Evolutionary conservation across 495 filamentous ascomycete species (phyloP).

Genomic region (Chlorociboria aeruginascens): DNA sequence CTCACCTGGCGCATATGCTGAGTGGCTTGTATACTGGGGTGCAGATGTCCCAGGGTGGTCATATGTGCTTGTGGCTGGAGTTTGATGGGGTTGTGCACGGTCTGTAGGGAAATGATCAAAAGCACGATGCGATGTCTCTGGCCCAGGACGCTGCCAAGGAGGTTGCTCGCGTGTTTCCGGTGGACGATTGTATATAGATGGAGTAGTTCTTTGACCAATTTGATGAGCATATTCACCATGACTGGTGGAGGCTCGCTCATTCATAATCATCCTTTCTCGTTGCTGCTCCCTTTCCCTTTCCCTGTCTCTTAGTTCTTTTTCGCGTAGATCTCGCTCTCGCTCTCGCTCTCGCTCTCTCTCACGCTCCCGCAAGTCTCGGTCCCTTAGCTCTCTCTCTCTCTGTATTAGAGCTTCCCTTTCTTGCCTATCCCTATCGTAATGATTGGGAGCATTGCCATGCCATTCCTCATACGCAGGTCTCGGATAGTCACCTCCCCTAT

Average conservation of each 20-base stretch:
- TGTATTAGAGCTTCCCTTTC: conserved; percentile 11
- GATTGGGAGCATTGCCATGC: conserved; percentile 9
- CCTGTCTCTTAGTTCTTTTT: not conserved
- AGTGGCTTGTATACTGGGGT: conserved; percentile 14
- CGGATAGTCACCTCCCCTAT: conserved; percentile 11
- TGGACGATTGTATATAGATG: conserved; percentile 11
- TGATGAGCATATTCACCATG: conserved; percentile 16
- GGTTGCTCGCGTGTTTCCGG: conserved; percentile 13
- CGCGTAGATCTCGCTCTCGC: conserved; percentile 5
- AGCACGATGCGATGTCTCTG: conserved; percentile 6
- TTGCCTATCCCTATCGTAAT: conserved; percentile 31
- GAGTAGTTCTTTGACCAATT: conserved; percentile 13
- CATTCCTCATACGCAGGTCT: conserved; percentile 17
- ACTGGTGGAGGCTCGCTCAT: conserved; percentile 14
- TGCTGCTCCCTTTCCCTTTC: conserved; percentile 20
- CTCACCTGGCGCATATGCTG: conserved; percentile 15
- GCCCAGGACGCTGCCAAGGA: conserved; percentile 14
- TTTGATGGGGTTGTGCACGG: no score
- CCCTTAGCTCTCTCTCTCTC: conserved; percentile 4
- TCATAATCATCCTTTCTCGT: conserved; percentile 18
- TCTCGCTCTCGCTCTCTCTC: conserved; percentile 11
- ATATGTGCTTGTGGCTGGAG: conserved; percentile 16
- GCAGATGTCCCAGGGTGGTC: conserved; percentile 33
- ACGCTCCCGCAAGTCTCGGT: conserved; percentile 17
- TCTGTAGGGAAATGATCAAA: no score